Base-by-base conservation (phyloP, 495 filamentous ascomycete genomes). In the Aspergillus ostianus region DNA sequence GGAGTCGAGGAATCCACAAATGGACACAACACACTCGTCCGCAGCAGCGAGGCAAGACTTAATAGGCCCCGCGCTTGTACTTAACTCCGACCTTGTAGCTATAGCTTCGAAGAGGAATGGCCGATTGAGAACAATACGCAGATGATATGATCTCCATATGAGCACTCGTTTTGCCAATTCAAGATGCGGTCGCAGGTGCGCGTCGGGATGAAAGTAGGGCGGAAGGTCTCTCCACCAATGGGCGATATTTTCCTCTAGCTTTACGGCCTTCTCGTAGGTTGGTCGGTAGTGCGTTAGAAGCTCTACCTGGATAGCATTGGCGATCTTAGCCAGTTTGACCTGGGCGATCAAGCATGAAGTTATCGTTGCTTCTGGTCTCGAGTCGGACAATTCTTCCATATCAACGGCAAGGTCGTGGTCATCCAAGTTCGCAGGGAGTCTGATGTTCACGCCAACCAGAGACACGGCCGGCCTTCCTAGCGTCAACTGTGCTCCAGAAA, bases 251-350 rank as follows among this genome's bases (percentile, higher is more conserved):
- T 64, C 50, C 18, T 67, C 61, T 2, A 67, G 49, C 18, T 62
- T 55, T 4, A n/a, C n/a, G 4, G 61, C 64, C 46, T 59, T 67
- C 19, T 62, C 58, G 44, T 53, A 57, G 4, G 61, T 62, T 0
- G 64, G 64, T 2, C 60, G 56, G 41, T 67, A 60, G 46, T 67
- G 61, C 7, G 64, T 67, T 8, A 67, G 56, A 3, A 67, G 56
- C 47, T 67, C 64, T 20, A 64, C 61, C 41, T 67, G 64, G n/a
- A 67, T 56, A 3, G 59, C 64, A 44, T 68, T 68, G 23, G 62
- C 65, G 19, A 68, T 65, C 53, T 68, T 68, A 19, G 62, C 65
- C 9, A 68, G 62, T 19, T 68, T 65, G 48, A 68, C 55, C 13
- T 68, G 65, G 8, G 59, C 59, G 45, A 68, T 68, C 30, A 68